phyloP scores from a whole-genome alignment of 176 grass and related monocot species.

The Saccharum spontaneum region DNA sequence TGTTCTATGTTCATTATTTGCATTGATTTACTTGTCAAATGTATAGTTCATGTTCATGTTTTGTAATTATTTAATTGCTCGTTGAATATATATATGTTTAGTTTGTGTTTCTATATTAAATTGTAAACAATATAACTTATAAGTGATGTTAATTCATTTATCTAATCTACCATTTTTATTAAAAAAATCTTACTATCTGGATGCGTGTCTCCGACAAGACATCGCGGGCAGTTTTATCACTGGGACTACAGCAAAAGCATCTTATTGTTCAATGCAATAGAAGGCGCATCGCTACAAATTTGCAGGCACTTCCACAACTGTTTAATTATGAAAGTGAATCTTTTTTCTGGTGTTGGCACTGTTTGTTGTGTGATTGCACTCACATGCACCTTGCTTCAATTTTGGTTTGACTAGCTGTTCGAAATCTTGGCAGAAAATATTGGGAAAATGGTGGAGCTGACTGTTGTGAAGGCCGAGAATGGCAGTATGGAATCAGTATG shows the following conservation, averaged over 20 bases:
- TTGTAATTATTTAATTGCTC: not conserved
- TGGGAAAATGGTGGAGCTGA: not conserved
- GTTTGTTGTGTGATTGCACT: not conserved
- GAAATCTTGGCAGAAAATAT: not conserved
- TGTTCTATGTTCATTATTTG: not conserved
- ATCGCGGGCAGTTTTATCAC: not conserved
- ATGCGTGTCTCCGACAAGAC: constrained; percentile 1
- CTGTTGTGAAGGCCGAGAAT: not conserved
- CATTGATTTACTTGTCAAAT: not conserved
- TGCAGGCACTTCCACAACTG: not conserved
- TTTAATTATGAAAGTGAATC: not conserved
- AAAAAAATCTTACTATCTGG: not conserved
- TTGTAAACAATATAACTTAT: not conserved
- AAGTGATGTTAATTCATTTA: not conserved
- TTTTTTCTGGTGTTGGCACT: not conserved
- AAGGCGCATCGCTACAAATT: not conserved
- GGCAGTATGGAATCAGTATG: not conserved
- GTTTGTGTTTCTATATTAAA: not conserved
- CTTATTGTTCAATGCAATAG: constrained; percentile 12
- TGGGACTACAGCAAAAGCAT: not conserved
- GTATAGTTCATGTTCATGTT: not conserved
- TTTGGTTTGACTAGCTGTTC: not conserved
- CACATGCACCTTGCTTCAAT: not conserved
- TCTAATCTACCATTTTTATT: not conserved
- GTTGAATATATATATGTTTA: not conserved